Evolutionary conservation across 2,329 filamentous ascomycete species (phyloP), one percentile per base, ranked within the genome.

Genomic region (Sarocladium strictum): DNA sequence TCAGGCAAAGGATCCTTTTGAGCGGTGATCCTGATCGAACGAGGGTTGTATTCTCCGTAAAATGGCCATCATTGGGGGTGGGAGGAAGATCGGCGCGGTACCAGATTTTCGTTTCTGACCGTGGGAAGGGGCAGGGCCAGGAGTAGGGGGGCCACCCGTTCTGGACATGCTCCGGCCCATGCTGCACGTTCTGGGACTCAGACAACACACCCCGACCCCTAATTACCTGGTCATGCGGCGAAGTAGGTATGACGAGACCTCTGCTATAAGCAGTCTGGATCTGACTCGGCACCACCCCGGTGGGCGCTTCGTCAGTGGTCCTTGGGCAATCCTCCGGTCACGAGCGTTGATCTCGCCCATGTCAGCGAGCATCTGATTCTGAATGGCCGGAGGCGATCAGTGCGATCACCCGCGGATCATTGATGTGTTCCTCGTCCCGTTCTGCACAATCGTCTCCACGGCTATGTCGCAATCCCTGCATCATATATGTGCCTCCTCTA

Each of bases 1-100:
- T 35, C 11, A 51, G n/a, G 27, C 47, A 35, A 35, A 51, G 47
- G 47, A 51, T 51, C 47, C 35, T 51, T 51, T 32, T 35, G 4
- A 51, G 4, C 27, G 47, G 47, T 35, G 47, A 51, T 51, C 47
- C 47, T 51, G 47, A 51, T 51, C 47, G 47, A 21, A 26, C 17
- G 21, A 19, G 27, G 47, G 47, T 32, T 35, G 19, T 29, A 35
- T 51, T 14, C 47, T 17, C 29, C 17, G 29, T 32, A 51, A 32
- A n/a, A 35, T 35, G 47, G 47, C 5, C 27, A 51, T 49, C 43
- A 51, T 17, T 3, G 29, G 17, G 26, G 29, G 12, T 51, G 26
- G 26, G n/a, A 51, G 47, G 47, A 51, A 24, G 47, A 51, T 51
- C 47, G 47, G 23, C 27, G 47, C 47, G 47, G 47, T 51, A 51